Evolutionary conservation across 768 basidiomycete genomes (phyloP).

Genomic region (Pleurotus giganteus): DNA sequence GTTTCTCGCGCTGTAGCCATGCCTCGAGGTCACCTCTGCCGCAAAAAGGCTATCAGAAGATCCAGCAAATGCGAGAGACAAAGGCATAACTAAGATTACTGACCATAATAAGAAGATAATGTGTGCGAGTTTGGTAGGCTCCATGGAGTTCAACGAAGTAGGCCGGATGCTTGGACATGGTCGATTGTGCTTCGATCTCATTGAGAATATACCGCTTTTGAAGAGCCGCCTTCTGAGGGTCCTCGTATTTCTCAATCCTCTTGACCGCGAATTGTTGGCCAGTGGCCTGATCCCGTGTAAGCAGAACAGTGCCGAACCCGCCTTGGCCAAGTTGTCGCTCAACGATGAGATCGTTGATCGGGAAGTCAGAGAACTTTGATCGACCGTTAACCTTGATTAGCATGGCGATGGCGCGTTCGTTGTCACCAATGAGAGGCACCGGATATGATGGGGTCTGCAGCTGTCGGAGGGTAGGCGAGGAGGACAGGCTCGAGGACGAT

Average conservation of each 20-base stretch:
- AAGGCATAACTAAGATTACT: not conserved
- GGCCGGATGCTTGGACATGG: not conserved
- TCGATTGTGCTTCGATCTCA: not conserved
- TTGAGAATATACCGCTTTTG: not conserved
- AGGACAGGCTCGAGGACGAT: not conserved
- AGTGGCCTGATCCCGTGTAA: not conserved
- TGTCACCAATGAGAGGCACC: not conserved
- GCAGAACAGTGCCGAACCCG: not conserved
- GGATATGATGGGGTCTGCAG: too few relatives aligned
- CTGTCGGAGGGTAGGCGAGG: not conserved
- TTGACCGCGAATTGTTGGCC: not conserved
- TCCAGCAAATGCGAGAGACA: not conserved
- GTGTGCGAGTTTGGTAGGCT: not conserved
- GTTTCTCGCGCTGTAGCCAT: not conserved
- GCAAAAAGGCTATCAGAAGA: not conserved
- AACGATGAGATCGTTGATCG: not conserved
- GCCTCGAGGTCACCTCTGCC: not conserved
- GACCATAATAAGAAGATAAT: slow-evolving; percentile 1
- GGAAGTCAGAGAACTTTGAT: not conserved
- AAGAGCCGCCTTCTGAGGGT: not conserved
- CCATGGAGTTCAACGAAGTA: not conserved
- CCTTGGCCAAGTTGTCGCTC: slow-evolving; percentile 1
- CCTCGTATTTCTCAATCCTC: not conserved
- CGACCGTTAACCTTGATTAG: slow-evolving; percentile 1
- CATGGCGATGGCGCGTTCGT: not conserved